phyloP scores from a whole-genome alignment of 2,329 filamentous ascomycete genomes.

The Aspergillus floridensis region DNA sequence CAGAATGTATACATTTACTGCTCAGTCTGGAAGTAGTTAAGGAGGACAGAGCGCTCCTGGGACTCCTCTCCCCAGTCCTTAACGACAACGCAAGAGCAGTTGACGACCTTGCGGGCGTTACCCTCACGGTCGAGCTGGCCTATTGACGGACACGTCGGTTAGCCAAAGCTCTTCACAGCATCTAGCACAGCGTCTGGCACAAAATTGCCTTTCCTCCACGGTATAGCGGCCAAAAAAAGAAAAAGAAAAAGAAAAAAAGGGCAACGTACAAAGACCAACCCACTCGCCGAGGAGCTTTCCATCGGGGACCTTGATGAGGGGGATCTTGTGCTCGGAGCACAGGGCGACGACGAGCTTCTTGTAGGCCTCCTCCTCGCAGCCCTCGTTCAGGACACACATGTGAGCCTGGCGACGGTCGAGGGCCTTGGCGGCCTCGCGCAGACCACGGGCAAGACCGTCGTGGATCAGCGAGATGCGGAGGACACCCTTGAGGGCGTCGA shows the following conservation, averaged over 20 bases:
- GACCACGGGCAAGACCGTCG: conserved; percentile 97
- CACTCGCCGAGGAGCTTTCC: conserved; percentile 99
- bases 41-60: conserved; percentile 96
- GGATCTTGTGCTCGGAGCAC: conserved; percentile 99
- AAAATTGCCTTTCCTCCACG: no score
- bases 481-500: conserved; percentile 98
- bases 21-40: conserved; percentile 99
- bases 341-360: conserved; percentile 99
- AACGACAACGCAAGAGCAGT: conserved; percentile 99
- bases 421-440: conserved; percentile 97
- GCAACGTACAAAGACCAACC: conserved; percentile 93
- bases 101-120: conserved; percentile 99
- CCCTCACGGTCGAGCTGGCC: conserved; percentile 98
- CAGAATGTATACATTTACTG: conserved; percentile 38
- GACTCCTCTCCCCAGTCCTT: conserved; percentile 99
- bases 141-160: conserved; percentile 38
- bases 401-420: conserved; percentile 98
- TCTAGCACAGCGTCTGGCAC: no score
- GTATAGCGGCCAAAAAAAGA: no score
- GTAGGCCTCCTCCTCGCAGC: conserved; percentile 99
- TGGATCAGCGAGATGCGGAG: conserved; percentile 99
- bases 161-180: neutral
- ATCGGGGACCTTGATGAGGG: conserved; percentile 99
- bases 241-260: conserved; percentile 1
- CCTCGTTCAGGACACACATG: conserved; percentile 99